Percentiles rank a stretch among this genome's conserved stretches.
Conservation (phyloP, 805 yeast species). For the Zygosaccharomyces lentus region DNA sequence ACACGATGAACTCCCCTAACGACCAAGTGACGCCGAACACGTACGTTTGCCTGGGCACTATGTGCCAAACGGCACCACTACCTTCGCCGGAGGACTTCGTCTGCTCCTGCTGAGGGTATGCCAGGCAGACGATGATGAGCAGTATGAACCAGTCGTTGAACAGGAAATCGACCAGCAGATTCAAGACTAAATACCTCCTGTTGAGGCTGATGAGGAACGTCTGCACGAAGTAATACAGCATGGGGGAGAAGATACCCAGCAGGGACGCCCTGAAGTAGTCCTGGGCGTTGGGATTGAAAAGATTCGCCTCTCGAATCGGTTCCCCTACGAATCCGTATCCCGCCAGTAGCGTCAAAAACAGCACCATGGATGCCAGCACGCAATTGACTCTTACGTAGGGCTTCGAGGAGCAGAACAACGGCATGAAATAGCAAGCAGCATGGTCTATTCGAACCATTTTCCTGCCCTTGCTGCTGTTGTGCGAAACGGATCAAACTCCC, state of each 20-base stretch:
- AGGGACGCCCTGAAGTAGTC: conserved; percentile 40
- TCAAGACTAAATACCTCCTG: conserved; percentile 28
- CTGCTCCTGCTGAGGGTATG: conserved; percentile 35
- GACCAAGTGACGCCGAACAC: conserved; percentile 39
- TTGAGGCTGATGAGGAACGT: conserved; percentile 29
- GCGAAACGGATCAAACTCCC: not conserved
- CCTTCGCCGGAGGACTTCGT: not conserved
- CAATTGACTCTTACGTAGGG: conserved; percentile 22
- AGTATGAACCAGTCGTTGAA: conserved; percentile 38
- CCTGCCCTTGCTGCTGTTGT: not conserved
- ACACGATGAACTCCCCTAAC: conserved; percentile 32
- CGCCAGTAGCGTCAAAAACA: conserved; percentile 21
- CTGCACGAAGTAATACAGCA: conserved; percentile 32
- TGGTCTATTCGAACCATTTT: conserved; percentile 31
- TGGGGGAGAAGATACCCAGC: conserved; percentile 36
- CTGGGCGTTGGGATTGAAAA: conserved; percentile 37
- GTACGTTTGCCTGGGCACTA: conserved; percentile 40
- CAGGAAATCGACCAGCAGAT: conserved; percentile 31
- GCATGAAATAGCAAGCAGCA: conserved; percentile 34
- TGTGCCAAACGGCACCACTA: conserved; percentile 31
- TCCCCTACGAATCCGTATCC: conserved; percentile 24
- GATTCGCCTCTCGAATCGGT: conserved; percentile 25
- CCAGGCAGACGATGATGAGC: conserved; percentile 35
- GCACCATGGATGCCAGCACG: conserved; percentile 7
- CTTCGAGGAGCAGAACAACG: conserved; percentile 32